Evolutionary conservation across 2,329 filamentous ascomycete species (phyloP), one percentile per base, ranked within the genome.

Genomic region (Incumbomyces delicatus): DNA sequence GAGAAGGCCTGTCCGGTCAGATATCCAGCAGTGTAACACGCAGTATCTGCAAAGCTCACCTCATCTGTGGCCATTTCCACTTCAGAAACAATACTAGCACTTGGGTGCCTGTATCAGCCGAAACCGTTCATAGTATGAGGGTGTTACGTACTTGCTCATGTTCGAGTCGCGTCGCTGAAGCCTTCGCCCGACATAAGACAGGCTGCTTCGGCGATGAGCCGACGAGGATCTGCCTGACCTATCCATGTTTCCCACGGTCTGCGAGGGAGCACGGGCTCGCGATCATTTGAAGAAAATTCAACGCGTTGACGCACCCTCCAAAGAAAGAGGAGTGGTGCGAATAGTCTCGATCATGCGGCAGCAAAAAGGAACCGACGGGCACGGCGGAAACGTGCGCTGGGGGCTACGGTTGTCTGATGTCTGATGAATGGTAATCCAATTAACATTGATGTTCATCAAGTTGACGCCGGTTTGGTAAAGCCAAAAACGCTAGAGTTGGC

Each of bases 61-160:
- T 96, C 90, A 63, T 95, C 87, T 43, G 94, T 87, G 16, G 92
- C 90, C 92, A 98, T 96, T 64, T 95, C 90, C n/a, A 96, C 89
- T 65, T 95, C 87, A 56, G 87, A 87, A 57, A 95, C 83, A 57
- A 95, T 82, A 66, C 87, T 94, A 31, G 81, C 66, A 55, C 71
- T 75, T 53, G 3, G 22, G 18, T 20, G 8, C 22, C 22, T 5
- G 22, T 8, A 27, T 27, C 22, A 27, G 22, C 22, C 22, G 22
- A 27, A 27, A 27, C 14, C 2, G 14, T 16, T 31, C n/a, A 37
- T 10, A 12, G 13, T n/a, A 11, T n/a, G n/a, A n/a, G n/a, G n/a
- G n/a, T n/a, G n/a, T n/a, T 36, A 31, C 49, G 27, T 57, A 74
- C 65, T 75, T 80, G 67, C 84, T 87, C 58, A 80, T 73, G 59